Conservation (phyloP, 2,329 filamentous ascomycete species). For the Talaromyces sp. region DNA sequence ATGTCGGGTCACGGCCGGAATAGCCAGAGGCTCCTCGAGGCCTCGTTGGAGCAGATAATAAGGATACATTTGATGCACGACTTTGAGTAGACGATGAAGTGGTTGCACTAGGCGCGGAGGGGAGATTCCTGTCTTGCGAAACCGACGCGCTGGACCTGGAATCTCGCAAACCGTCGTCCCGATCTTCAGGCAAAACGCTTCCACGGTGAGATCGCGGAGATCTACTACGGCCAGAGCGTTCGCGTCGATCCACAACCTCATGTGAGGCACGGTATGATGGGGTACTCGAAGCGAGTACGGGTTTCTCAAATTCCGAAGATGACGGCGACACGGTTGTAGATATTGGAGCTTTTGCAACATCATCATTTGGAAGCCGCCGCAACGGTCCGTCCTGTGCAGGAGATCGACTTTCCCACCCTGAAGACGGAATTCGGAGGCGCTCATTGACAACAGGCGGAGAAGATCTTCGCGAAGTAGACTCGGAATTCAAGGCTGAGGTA, state of each 20-base stretch:
- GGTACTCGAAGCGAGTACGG: background rate
- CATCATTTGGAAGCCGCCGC: constrained; percentile 1
- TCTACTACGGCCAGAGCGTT: background rate
- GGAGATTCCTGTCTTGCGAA: constrained; percentile 1
- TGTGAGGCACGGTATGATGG: background rate
- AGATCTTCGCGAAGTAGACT: constrained; percentile 57
- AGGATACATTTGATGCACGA: constrained; percentile 37
- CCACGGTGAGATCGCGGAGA: constrained; percentile 6
- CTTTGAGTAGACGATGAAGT: constrained; percentile 35
- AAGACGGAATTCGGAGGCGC: constrained; percentile 29
- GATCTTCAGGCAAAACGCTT: background rate
- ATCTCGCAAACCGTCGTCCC: constrained; percentile 3
- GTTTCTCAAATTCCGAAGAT: background rate
- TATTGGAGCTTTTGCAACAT: background rate
- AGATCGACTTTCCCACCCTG: constrained; percentile 24
- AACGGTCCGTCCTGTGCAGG: background rate
- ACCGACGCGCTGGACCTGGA: background rate
- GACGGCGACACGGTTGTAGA: background rate
- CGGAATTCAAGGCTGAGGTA: constrained; percentile 54
- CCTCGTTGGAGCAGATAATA: constrained; percentile 47
- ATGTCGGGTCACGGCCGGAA: constrained; percentile 28
- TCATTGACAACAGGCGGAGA: constrained; percentile 59
- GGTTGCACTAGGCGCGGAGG: constrained; percentile 32
- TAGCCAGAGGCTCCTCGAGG: constrained; percentile 41
- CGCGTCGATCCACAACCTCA: background rate